Base-by-base conservation (phyloP, 2,329 filamentous ascomycete genomes). In the Aureobasidium sp. region DNA sequence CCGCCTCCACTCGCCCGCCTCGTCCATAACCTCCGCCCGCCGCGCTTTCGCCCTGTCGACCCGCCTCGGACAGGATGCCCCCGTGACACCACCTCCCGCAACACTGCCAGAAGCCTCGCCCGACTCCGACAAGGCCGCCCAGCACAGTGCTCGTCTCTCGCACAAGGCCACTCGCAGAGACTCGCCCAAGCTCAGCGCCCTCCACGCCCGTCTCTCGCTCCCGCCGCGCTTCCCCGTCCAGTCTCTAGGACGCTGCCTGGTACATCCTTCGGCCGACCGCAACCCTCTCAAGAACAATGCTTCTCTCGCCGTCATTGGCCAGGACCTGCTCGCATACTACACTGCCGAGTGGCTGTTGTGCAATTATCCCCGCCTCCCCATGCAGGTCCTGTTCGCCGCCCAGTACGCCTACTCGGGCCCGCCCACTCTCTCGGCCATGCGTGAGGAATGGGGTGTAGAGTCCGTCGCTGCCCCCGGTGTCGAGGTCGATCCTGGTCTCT, bases 371-470 rank as follows among this genome's bases (percentile, higher is more conserved):
- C 90, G 94, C 53, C 81, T 99, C 59, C 94, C 94, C 58, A 88
- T 94, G 81, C 76, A 82, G n/a, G 87, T 99, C 60, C 78, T 96
- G 57, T 95, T 90, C 75, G 85, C 91, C 57, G 88, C 90, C 33
- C 86, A 95, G 78, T 86, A 88, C 69, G 91, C 89, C 49, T 97
- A 90, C 72, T 82, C 86, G 49, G 94, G 94, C 4, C 81, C 84
- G 6, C 83, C 85, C 65, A 85, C 92, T 0, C 80, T 97, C 49
- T 78, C 86, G 55, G 79, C 85, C 21, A 82, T 97, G 65, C 84
- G 89, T 17, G 79, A 81, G 64, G 88, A 94, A 76, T 99, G 94
- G 94, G 94, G 94, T 75, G 85, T 97, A 17, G 93, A 97, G 73
- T 77, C 80, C 45, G 93, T 90, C n/a, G 89, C 88, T 11, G 87